Evolutionary conservation across 345 rosid species (phyloP).

Genomic region (Ricinus communis): DNA sequence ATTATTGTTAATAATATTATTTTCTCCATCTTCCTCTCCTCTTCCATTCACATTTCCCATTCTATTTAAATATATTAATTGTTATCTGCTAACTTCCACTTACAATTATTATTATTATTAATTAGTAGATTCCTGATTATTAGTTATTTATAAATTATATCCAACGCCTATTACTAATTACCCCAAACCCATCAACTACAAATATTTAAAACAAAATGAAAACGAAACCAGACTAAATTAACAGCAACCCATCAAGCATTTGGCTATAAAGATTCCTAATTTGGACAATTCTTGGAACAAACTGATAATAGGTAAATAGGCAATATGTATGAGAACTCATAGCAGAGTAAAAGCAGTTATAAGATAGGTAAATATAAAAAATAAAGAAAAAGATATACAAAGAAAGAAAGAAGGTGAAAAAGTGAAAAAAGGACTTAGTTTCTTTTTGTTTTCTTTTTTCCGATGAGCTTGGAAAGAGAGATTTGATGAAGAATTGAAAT

Average conservation of each 20-base stretch:
- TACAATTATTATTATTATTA: not conserved
- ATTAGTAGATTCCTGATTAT: not conserved
- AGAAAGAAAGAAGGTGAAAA: not conserved
- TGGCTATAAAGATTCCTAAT: slow-evolving; percentile 1
- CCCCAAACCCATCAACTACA: not conserved
- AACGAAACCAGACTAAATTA: not conserved
- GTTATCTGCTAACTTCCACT: slow-evolving; percentile 13
- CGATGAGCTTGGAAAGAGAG: slow-evolving; percentile 10
- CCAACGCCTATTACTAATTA: not conserved
- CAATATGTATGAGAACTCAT: not conserved
- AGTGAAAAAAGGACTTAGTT: slow-evolving; percentile 2
- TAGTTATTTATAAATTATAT: not conserved
- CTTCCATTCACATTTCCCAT: slow-evolving; percentile 97
- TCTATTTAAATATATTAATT: slow-evolving; percentile 6
- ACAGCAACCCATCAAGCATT: slow-evolving; percentile 5
- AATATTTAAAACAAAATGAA: too few species aligned
- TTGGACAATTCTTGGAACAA: slow-evolving; percentile 5
- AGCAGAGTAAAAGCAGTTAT: not conserved
- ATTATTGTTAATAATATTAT: slow-evolving; percentile 6
- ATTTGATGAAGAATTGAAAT: slow-evolving; percentile 2
- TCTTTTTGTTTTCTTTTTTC: slow-evolving; percentile 7
- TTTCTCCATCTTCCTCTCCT: slow-evolving; percentile 78
- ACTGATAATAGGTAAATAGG: not conserved
- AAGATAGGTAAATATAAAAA: not conserved
- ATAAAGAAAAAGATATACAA: not conserved